Conservation (phyloP, 1,139 yeast genomes). For the Blastobotrys proliferans region DNA sequence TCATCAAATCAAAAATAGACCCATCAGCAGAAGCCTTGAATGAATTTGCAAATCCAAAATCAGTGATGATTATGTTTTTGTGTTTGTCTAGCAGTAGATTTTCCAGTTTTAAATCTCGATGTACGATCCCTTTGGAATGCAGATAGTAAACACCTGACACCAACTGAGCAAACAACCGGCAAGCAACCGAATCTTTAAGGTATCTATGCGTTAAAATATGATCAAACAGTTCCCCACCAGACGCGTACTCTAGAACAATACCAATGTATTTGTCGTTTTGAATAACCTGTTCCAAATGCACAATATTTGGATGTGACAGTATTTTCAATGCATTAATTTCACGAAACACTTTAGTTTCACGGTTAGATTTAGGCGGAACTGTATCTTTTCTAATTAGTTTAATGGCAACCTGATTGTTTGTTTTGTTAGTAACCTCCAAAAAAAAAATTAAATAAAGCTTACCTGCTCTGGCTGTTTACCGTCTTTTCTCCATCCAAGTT, state of each 20-base stretch:
- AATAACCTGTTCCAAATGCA: constrained; percentile 83
- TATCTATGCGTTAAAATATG: constrained; percentile 83
- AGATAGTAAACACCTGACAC: constrained; percentile 90
- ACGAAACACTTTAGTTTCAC: constrained; percentile 84
- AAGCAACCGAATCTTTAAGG: constrained; percentile 81
- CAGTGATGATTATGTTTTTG: constrained; percentile 73
- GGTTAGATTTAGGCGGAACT: constrained; percentile 75
- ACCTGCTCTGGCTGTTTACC: constrained; percentile 52
- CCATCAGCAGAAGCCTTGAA: constrained; percentile 45
- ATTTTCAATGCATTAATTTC: constrained; percentile 88
- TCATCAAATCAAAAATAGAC: constrained; percentile 62
- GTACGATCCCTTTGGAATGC: constrained; percentile 80
- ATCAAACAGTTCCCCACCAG: constrained; percentile 96
- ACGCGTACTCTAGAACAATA: constrained; percentile 90
- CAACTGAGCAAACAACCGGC: constrained; percentile 84
- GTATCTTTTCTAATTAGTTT: constrained; percentile 85
- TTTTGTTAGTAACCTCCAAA: not conserved
- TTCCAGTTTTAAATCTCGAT: constrained; percentile 69
- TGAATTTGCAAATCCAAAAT: constrained; percentile 90
- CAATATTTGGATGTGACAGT: constrained; percentile 90
- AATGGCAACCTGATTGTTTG: constrained; percentile 69
- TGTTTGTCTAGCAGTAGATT: constrained; percentile 74
- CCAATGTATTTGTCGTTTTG: constrained; percentile 95
- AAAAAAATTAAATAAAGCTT: constrained; percentile 37
- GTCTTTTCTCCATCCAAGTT: constrained; percentile 92